Evolutionary conservation across 2,329 filamentous ascomycete species (phyloP), one percentile per base, ranked within the genome.

Genomic region (Penicillium decumbens): DNA sequence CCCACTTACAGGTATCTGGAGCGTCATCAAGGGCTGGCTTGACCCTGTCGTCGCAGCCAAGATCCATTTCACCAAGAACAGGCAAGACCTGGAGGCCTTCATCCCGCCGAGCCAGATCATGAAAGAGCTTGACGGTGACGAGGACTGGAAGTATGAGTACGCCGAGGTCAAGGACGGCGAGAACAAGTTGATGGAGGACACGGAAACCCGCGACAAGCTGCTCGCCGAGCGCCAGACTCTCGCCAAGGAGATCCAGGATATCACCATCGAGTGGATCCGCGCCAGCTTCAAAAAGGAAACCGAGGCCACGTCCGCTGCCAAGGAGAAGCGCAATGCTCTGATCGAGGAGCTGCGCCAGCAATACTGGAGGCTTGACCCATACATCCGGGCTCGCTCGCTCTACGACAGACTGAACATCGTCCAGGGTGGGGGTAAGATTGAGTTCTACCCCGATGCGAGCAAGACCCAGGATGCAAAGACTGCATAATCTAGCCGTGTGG

Each of bases 41-140:
- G 93, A 98, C 68, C 93, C 93, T 1, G 92, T 98, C 3, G 92
- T 98, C 25, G 93, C 93, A 23, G 80, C 82, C 65, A 98, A 98
- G 72, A 87, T 98, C 18, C 84, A 96, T 68, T 97, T 97, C 70
- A 93, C 88, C 50, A 93, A 89, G 65, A 89, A 83, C 58, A 75
- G 83, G 47, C 80, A 86, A 47, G 92, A 96, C 45, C 76, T 98
- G 45, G 81, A 87, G 56, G 76, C 83, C 48, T 96, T 86, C 66
- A 86, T 98, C 49, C 78, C 83, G 9, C 76, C 76, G 33, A 76
- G 77, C 40, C 83, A 85, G 41, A 87, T 97, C 56, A 80, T 86
- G 51, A 88, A 85, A 63, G 91, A 95, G 55, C 78, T 96, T 3
- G 92, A 90, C 20, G 93, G 93, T 41, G 81, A 87, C 6, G 90